Evolutionary conservation across 192 early-diverging fungal species (phyloP), one percentile per base, ranked within the genome.

Genomic region (Coemansia aciculifera): DNA sequence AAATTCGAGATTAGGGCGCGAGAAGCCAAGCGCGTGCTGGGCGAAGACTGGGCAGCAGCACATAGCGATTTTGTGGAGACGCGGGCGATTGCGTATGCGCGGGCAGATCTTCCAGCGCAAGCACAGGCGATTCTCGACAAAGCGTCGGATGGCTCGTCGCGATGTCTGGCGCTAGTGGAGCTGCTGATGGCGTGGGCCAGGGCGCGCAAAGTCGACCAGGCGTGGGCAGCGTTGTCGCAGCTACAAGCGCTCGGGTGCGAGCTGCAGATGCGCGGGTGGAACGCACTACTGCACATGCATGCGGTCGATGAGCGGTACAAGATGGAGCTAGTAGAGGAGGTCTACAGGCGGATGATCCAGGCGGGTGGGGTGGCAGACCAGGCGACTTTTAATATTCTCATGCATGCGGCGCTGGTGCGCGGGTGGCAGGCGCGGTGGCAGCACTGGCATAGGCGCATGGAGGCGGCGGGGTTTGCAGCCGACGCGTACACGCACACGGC

Each of bases 221-320:
- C 77, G 46, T 79, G 77, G 77, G 44, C 32, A 27, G 42, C 40
- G 60, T 23, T 74, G 13, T 44, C 52, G 21, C 32, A 39, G 65
- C 62, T 79, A 12, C 64, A 68, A 62, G 39, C 42, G 24, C 54
- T 52, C n/a, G 77, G 77, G 2, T 64, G 64, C 17, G 72, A 61
- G 39, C 48, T 49, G 29, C 23, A 54, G 29, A 32, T 62, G 60
- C 77, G 68, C 48, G 77, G 60, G 24, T 79, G 77, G 77, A 79
- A 79, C 57, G 72, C 65, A 40, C 43, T 79, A 32, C 54, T 79
- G 38, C 68, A 70, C 11, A 70, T 79, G 65, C 72, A 79, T 43
- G 77, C 77, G 29, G 49, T 61, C 15, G 77, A 79, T 39, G 62
- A 57, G 72, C 77, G 77, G 61, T 79, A 79, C 66, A 64, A 62